phyloP scores from a whole-genome alignment of 345 rosid genomes.

The Noccaea bulbosa region DNA sequence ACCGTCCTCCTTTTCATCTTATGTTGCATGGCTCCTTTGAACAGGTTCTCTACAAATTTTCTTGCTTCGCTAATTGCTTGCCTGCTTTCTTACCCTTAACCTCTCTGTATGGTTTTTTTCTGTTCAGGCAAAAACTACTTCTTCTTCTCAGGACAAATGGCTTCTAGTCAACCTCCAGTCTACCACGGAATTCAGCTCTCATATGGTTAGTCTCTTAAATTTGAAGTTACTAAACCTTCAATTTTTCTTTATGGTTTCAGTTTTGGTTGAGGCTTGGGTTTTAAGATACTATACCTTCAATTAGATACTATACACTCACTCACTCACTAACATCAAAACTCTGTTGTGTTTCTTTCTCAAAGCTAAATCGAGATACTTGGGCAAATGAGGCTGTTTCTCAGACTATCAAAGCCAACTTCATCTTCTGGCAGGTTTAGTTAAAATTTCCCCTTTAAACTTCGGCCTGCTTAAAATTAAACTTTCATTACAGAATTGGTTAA shows the following conservation, averaged over 20 bases:
- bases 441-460: neutral
- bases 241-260: neutral
- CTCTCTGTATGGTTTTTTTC: conserved; percentile 16
- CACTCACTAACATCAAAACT: conserved; percentile 8
- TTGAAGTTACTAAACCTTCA: neutral
- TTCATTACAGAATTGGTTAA: neutral
- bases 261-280: neutral
- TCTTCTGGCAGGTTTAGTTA: conserved; percentile 89
- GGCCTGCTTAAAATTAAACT: conserved; percentile 12
- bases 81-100: conserved; percentile 21
- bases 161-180: conserved; percentile 95
- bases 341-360: conserved; percentile 47
- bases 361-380: conserved; percentile 99
- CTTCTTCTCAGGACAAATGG: conserved; percentile 89
- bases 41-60: conserved; percentile 52
- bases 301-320: neutral
- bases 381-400: conserved; percentile 95
- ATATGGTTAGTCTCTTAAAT: conserved; percentile 51
- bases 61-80: neutral
- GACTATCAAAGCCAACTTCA: conserved; percentile 82
- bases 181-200: conserved; percentile 89
- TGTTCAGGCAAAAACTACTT: conserved; percentile 75
- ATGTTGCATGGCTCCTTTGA: conserved; percentile 93
- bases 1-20: conserved; percentile 89
- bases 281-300: neutral